A percentile compares a stretch with the other conserved stretches of the same genome.
These are phyloP conservation scores for Porcisia hertigi DNA, from an alignment of 208 protist genomes.

Conservation along the genomic window DNA sequence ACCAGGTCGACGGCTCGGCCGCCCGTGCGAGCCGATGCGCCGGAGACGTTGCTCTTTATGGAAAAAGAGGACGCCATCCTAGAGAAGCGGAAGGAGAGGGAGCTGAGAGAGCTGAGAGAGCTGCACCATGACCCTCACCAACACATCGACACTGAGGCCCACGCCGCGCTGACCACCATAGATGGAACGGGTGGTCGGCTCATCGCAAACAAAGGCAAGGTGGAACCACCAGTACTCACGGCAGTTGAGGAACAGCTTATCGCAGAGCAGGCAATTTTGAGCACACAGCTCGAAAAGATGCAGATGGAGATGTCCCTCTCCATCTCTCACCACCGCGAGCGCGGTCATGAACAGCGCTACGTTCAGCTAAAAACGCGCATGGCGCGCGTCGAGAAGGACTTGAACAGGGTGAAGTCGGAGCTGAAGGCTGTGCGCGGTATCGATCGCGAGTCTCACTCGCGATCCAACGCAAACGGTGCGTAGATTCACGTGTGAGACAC, in stretches of 20 bases:
- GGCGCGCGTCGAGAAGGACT: conserved; percentile 39
- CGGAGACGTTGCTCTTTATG: conserved; percentile 37
- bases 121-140: conserved; percentile 21
- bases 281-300: conserved; percentile 53
- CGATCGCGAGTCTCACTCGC: conserved; percentile 15
- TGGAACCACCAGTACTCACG: conserved; percentile 10
- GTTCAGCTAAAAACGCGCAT: conserved; percentile 49
- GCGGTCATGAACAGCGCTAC: conserved; percentile 49
- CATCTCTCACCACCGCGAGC: conserved; percentile 29
- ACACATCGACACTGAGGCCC: not conserved
- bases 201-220: not conserved
- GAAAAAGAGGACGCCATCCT: conserved; percentile 31
- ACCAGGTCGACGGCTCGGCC: not conserved
- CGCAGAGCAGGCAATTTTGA: conserved; percentile 33
- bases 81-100: conserved; percentile 15
- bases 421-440: conserved; percentile 35
- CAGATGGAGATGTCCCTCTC: conserved; percentile 41
- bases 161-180: conserved; percentile 7
- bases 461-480: not conserved
- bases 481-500: not conserved
- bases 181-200: not conserved
- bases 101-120: conserved; percentile 11
- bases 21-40: conserved; percentile 30
- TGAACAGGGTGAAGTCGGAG: conserved; percentile 47
- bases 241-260: conserved; percentile 43